These are phyloP conservation scores for Citrus unshiu DNA, from an alignment of 345 rosid genomes.

Conservation along the genomic window DNA sequence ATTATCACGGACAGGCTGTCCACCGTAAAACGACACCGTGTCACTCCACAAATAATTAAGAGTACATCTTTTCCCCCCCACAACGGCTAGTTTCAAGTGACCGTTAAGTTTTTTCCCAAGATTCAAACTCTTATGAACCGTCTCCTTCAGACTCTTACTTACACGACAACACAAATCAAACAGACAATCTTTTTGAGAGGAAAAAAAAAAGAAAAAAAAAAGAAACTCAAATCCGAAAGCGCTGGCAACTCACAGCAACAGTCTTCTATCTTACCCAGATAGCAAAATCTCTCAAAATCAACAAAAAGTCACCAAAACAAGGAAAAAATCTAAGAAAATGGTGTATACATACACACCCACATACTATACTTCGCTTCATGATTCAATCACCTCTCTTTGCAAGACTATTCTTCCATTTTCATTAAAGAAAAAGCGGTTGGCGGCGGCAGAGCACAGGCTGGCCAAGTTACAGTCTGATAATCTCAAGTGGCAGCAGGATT, in stretches of 20 bases:
- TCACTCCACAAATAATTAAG: not conserved
- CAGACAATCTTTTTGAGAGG: not conserved
- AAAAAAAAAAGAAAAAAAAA: no score
- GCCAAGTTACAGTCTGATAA: conserved; percentile 68
- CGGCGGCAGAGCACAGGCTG: conserved; percentile 48
- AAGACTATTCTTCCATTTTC: conserved; percentile 70
- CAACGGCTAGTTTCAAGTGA: conserved; percentile 58
- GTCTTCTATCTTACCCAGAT: conserved; percentile 8
- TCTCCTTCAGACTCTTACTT: not conserved
- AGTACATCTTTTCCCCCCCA: not conserved
- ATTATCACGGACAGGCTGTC: not conserved
- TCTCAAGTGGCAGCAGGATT: conserved; percentile 83
- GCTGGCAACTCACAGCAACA: conserved; percentile 25
- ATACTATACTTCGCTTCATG: conserved; percentile 72
- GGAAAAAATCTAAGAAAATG: conserved; percentile 33
- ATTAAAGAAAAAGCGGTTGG: conserved; percentile 50
- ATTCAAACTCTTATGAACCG: conserved; percentile 18
- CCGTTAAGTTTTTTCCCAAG: conserved; percentile 28
- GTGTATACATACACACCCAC: conserved; percentile 62
- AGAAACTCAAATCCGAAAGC: conserved; percentile 3
- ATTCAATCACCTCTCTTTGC: conserved; percentile 77
- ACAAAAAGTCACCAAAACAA: not conserved
- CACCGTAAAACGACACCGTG: conserved; percentile 22
- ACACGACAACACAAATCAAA: not conserved
- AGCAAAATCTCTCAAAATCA: not conserved